Evolutionary conservation across 140 eudicot genomes (phyloP).

Genomic region (Anethum foeniculum): DNA sequence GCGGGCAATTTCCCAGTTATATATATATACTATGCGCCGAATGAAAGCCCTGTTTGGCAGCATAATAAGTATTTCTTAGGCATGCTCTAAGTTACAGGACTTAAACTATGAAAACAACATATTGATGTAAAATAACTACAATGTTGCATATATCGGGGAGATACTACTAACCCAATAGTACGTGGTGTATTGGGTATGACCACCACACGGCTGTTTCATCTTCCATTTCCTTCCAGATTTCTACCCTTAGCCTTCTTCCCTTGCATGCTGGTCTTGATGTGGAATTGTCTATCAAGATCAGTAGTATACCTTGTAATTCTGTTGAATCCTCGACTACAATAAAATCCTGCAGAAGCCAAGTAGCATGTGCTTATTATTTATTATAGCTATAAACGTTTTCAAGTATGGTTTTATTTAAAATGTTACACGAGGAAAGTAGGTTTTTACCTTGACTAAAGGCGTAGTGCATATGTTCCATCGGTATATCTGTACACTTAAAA

Average conservation of each 20-base stretch:
- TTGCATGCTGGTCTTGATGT: slow-evolving; percentile 15
- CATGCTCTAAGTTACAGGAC: not conserved
- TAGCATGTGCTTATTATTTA: not conserved
- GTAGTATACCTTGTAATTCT: slow-evolving; percentile 32
- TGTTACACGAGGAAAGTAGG: not conserved
- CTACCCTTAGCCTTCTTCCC: slow-evolving; percentile 7
- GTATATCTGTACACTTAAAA: not conserved
- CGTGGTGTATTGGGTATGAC: not conserved
- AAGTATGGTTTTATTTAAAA: not conserved
- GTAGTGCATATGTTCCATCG: not conserved
- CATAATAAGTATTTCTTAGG: no score
- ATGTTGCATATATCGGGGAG: not conserved
- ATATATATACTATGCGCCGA: no score
- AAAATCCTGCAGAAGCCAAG: slow-evolving; percentile 40
- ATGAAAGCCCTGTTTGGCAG: no score
- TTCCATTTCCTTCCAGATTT: not conserved
- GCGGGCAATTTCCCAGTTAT: no score
- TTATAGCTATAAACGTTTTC: not conserved
- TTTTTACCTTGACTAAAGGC: slow-evolving; percentile 7
- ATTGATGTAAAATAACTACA: not conserved
- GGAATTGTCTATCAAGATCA: slow-evolving; percentile 23
- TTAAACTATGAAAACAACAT: not conserved
- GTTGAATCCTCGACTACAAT: slow-evolving; percentile 57
- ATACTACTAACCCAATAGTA: not conserved
- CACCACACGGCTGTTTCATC: not conserved